Base-by-base conservation (phyloP, 306 rosid species). In the Dryas alaskensis region DNA sequence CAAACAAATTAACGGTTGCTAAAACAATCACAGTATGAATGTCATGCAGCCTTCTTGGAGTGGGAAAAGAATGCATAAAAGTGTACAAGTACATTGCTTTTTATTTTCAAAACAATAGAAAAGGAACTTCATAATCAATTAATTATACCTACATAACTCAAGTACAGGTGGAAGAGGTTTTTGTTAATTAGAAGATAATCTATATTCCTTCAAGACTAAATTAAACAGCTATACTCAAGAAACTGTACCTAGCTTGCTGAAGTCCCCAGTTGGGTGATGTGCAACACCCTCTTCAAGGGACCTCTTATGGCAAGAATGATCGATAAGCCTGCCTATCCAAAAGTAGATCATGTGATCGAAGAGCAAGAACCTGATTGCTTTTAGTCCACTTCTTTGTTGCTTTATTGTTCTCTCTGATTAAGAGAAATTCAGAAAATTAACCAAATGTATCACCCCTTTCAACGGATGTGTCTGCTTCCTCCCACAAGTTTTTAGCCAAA, bases 231-330 rank as follows among this genome's bases (percentile, higher is more conserved):
- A 12, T 13, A 22, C 11, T 71, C 52, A 17, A 45, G 69, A 48
- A 45, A 45, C 4, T 64, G 40, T 79, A 88, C 92, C 88, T 22
- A 22, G 22, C 22, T 76, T 85, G 75, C 88, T 85, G 69, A 81
- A 59, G 44, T 85, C 86, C 45, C 85, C 92, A 9, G 83, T 67
- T 19, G 92, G 78, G 73, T 85, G 89, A 83, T 85, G 48, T 16
- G 92, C 92, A 40, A 85, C 82, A 76, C 85, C 92, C 72, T 88
- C 92, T 78, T 85, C 86, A 3, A 85, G 84, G 74, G 92, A 85
- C 73, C 71, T 83, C 80, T 85, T 88, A 48, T 74, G 77, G 71
- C 86, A 85, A 61, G 60, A 48, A 48, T 87, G 37, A 31, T 31
- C 37, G 89, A 51, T 87, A 87, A 11, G 84, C 85, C 78, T 84